phyloP scores from a whole-genome alignment of 495 filamentous ascomycete species.

The Penicillium canariense region DNA sequence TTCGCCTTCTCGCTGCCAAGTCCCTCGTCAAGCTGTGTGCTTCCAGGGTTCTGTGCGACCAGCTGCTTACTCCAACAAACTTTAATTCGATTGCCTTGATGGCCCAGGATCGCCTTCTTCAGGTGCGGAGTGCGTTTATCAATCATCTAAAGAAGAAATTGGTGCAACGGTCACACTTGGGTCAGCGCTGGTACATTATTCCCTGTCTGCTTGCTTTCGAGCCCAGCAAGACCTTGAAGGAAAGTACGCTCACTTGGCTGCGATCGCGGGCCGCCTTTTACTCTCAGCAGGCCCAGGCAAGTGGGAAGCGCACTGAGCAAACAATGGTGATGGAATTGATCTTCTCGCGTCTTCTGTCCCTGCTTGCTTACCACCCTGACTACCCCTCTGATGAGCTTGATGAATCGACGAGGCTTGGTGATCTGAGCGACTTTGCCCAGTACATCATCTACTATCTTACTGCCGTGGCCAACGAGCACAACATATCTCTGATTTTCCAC shows the following conservation, averaged over 20 bases:
- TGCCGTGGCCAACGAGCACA: slow-evolving; percentile 78
- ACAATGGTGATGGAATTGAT: slow-evolving; percentile 73
- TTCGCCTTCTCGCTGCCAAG: slow-evolving; percentile 80
- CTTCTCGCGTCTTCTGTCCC: slow-evolving; percentile 80
- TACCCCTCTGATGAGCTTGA: slow-evolving; percentile 54
- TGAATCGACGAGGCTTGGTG: slow-evolving; percentile 56
- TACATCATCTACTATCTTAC: slow-evolving; percentile 90
- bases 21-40: slow-evolving; percentile 79
- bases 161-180: slow-evolving; percentile 42
- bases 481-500: slow-evolving; percentile 85
- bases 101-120: slow-evolving; percentile 69
- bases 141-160: slow-evolving; percentile 84
- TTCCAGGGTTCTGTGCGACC: slow-evolving; percentile 67
- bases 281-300: slow-evolving; percentile 36
- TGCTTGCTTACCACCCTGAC: slow-evolving; percentile 94
- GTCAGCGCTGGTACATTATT: slow-evolving; percentile 76
- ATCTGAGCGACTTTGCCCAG: slow-evolving; percentile 73
- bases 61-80: slow-evolving; percentile 62
- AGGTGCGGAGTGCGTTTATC: slow-evolving; percentile 76
- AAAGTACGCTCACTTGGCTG: slow-evolving; percentile 81
- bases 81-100: slow-evolving; percentile 81
- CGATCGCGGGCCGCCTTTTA: slow-evolving; percentile 64
- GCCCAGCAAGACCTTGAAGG: slow-evolving; percentile 64
- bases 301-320: slow-evolving; percentile 42
- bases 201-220: slow-evolving; percentile 91